A percentile compares a stretch with the other conserved stretches of the same genome.
phyloP scores from a whole-genome alignment of 495 filamentous ascomycete species.

The Massariosphaeria phaeospora region DNA sequence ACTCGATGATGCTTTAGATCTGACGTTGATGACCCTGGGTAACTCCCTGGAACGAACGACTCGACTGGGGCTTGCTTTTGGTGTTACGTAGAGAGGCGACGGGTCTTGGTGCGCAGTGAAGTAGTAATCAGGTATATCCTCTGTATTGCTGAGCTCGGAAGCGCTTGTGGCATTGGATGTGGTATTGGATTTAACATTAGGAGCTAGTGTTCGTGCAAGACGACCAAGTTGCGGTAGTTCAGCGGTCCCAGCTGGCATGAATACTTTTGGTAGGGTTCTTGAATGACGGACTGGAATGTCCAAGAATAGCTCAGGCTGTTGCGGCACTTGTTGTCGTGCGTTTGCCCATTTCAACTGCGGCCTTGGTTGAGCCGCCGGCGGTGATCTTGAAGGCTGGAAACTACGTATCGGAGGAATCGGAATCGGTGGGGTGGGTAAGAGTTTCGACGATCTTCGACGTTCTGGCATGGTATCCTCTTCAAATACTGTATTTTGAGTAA shows the following conservation, averaged over 20 bases:
- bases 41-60: conserved; percentile 1
- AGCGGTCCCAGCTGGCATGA: neutral
- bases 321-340: neutral
- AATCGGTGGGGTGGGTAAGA: conserved; percentile 17
- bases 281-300: conserved; percentile 32
- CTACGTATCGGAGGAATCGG: conserved; percentile 25
- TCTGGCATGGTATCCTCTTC: conserved; percentile 24
- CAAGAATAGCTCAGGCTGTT: conserved; percentile 21
- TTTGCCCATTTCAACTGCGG: neutral
- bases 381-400: conserved; percentile 23
- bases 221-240: neutral
- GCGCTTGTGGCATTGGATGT: conserved; percentile 5
- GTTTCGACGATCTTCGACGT: conserved; percentile 15
- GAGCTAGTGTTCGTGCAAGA: conserved; percentile 1
- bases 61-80: neutral
- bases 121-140: conserved; percentile 32
- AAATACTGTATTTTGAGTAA: conserved; percentile 31
- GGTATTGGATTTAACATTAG: neutral
- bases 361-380: neutral
- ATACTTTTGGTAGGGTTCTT: conserved; percentile 8
- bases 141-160: conserved; percentile 5
- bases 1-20: conserved; percentile 11
- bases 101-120: conserved; percentile 10
- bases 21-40: conserved; percentile 14
- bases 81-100: neutral